A percentile compares a stretch with the other conserved stretches of the same genome.
Evolutionary conservation across 31 red algal species (phyloP).

Genomic region (Odonthalia washingtoniensis): DNA sequence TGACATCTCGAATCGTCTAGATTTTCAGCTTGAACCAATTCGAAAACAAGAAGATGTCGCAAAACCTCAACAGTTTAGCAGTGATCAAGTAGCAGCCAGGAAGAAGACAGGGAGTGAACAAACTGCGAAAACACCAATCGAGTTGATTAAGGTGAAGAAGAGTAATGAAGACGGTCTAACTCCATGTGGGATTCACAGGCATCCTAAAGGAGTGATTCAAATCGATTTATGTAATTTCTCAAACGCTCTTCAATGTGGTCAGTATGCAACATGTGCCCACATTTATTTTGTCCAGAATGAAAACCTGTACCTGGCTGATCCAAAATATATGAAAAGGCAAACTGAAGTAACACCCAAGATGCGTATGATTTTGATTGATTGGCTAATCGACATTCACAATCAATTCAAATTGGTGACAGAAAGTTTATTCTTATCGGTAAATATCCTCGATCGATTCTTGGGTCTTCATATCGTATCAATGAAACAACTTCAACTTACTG

Average conservation of each 20-base stretch:
- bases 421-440: conserved; percentile 87
- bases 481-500: conserved; percentile 90
- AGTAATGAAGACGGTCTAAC: too few species aligned
- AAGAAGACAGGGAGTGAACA: too few species aligned
- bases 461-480: conserved; percentile 64
- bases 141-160: too few species aligned
- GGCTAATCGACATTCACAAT: conserved; percentile 94
- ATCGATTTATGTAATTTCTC: neutral
- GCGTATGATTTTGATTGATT: conserved; percentile 95
- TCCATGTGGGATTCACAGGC: neutral
- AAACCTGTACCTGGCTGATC: neutral
- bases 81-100: too few species aligned
- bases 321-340: conserved; percentile 65
- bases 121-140: too few species aligned
- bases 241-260: neutral
- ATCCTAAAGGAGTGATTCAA: neutral
- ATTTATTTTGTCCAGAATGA: neutral
- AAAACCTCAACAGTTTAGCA: too few species aligned
- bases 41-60: too few species aligned
- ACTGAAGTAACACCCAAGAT: conserved; percentile 86
- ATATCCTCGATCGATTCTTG: conserved; percentile 95
- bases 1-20: too few species aligned
- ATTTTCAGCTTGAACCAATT: too few species aligned
- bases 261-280: neutral
- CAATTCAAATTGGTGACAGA: conserved; percentile 84